Evolutionary conservation across 331 rosid species (phyloP), one percentile per base, ranked within the genome.

Genomic region (Pyracantha coccinea): DNA sequence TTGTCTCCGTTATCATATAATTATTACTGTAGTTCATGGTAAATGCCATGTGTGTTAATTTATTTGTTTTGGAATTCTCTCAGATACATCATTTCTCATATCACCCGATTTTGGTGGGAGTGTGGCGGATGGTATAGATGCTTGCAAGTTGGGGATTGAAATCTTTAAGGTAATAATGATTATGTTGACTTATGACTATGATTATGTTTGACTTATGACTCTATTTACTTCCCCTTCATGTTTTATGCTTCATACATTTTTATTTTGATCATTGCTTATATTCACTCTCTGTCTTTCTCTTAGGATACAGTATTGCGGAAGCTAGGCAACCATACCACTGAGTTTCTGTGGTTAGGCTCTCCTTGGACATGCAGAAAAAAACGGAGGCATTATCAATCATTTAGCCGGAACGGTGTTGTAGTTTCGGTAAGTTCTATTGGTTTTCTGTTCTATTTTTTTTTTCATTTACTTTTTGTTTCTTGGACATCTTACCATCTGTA

Each of bases 341-440:
- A 88, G 16, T 88, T 91, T 69, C 55, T 76, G 41, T 94, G 98
- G 98, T 52, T 83, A 69, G 98, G 96, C 59, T 76, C 81, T 45
- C 85, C 92, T 0, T 87, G 85, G 91, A 84, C 78, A 1, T 86
- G 96, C 74, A 83, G 80, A 79, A 87, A 89, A 66, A 90, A 82
- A 74, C 84, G 93, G 57, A 82, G 80, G 69, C 98, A 91, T 80
- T 91, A 88, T 54, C 79, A 83, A 50, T 84, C 92, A 11, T 91
- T 88, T 68, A 65, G 74, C 80, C 82, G 90, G 21, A 91, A 91
- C 6, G 83, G 89, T 35, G 83, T 90, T 78, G 79, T 85, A 79
- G 88, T 93, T 74, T 91, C 91, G 7, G 98, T 93, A 64, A 83
- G 94, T 78, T 33, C 5, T 67, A 12, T 73, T 66, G 0, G 52